Evolutionary conservation across 805 yeast genomes (phyloP).

Genomic region (Candida chilensis): DNA sequence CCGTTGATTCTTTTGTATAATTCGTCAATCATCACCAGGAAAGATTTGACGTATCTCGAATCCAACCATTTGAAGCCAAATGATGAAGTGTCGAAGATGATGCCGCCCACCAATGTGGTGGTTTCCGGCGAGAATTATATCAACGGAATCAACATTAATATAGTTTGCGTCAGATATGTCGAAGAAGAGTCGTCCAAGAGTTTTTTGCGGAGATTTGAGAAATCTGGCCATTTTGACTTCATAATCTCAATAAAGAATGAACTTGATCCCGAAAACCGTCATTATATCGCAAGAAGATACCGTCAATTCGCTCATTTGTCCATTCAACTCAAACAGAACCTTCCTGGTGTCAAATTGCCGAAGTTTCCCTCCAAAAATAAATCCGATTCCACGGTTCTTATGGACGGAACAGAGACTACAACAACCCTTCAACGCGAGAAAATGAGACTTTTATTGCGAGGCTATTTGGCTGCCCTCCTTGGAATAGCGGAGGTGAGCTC

Average conservation of each 20-base stretch:
- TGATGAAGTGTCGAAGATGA: neutral
- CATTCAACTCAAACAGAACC: constrained; percentile 11
- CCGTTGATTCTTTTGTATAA: neutral
- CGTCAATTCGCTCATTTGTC: constrained; percentile 21
- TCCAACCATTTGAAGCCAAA: neutral
- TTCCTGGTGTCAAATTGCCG: constrained; percentile 24
- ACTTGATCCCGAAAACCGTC: constrained; percentile 4
- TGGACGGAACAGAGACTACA: no score
- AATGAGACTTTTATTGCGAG: constrained; percentile 35
- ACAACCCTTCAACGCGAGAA: neutral
- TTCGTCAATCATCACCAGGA: neutral
- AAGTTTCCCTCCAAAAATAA: constrained; percentile 21
- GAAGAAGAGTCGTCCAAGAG: neutral
- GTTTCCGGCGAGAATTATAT: neutral
- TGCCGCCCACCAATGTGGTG: neutral
- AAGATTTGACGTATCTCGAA: neutral
- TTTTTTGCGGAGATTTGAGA: neutral
- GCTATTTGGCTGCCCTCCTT: constrained; percentile 50
- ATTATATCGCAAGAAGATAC: constrained; percentile 20
- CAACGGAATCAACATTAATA: neutral
- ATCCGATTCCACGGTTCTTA: no score
- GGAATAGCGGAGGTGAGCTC: constrained; percentile 47
- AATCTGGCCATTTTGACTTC: constrained; percentile 17
- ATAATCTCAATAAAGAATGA: constrained; percentile 17
- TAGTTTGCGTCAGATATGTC: neutral